phyloP scores from a whole-genome alignment of 441 rosid genomes.

The Mallotus repandus region DNA sequence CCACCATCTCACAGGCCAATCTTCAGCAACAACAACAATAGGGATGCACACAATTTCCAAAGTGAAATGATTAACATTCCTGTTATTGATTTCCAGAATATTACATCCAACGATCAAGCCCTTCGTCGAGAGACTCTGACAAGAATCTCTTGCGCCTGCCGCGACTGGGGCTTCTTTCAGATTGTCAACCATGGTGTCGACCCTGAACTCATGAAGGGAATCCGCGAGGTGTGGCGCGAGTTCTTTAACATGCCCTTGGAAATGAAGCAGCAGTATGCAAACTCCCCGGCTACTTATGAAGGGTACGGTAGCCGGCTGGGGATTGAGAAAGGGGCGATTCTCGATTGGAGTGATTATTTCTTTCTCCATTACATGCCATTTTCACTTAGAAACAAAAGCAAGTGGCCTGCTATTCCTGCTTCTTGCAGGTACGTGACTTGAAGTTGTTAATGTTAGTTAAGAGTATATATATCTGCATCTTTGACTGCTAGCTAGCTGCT shows the following conservation, averaged over 20 bases:
- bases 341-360: slow-evolving; percentile 90
- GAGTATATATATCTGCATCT: neutral
- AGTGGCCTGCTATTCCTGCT: slow-evolving; percentile 68
- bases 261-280: slow-evolving; percentile 53
- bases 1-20: slow-evolving; percentile 55
- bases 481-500: neutral
- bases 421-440: slow-evolving; percentile 47
- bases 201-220: slow-evolving; percentile 51
- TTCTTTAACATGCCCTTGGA: slow-evolving; percentile 65
- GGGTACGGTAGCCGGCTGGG: slow-evolving; percentile 88
- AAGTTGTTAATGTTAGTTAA: neutral
- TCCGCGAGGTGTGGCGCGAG: slow-evolving; percentile 65
- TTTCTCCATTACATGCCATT: slow-evolving; percentile 67
- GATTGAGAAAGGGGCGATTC: slow-evolving; percentile 64
- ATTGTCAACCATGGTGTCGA: slow-evolving; percentile 71
- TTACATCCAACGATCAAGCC: slow-evolving; percentile 26
- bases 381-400: slow-evolving; percentile 45
- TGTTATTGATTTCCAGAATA: slow-evolving; percentile 55
- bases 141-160: slow-evolving; percentile 46
- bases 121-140: slow-evolving; percentile 25
- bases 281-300: slow-evolving; percentile 72
- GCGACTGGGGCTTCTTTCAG: slow-evolving; percentile 88
- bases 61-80: slow-evolving; percentile 49
- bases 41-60: neutral
- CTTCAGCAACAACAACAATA: neutral